Percentiles rank a stretch among this genome's conserved stretches.
Conservation (phyloP, 148 eudicot species). For the Nyssa sinensis region DNA sequence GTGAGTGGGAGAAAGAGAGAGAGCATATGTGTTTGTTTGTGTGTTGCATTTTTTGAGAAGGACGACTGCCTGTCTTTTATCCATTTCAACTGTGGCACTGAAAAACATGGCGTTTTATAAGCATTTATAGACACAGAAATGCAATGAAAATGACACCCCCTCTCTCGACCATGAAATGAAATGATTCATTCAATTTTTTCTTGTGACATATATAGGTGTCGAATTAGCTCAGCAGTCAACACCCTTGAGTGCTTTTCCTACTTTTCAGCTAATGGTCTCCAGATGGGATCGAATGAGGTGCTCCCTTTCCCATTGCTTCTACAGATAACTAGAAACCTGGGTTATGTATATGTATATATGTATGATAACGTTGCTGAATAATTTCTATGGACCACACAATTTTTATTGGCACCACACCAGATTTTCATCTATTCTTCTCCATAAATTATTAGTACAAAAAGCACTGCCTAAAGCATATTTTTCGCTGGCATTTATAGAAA, state of each 20-base stretch:
- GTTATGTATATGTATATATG: too few relatives aligned
- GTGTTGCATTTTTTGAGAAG: constrained; percentile 15
- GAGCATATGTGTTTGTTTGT: constrained; percentile 2
- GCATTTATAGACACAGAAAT: constrained; percentile 12
- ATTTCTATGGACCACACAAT: too few relatives aligned
- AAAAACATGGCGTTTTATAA: constrained; percentile 15
- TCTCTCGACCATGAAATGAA: background rate
- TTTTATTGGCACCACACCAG: too few relatives aligned
- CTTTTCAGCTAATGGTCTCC: too few relatives aligned
- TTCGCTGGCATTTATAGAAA: too few relatives aligned
- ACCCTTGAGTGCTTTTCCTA: background rate
- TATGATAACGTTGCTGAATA: too few relatives aligned
- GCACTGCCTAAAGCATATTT: too few relatives aligned
- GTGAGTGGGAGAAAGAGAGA: constrained; percentile 12
- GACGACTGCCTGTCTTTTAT: constrained; percentile 18
- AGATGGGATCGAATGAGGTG: too few relatives aligned
- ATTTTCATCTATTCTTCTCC: too few relatives aligned
- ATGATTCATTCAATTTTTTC: constrained; percentile 3
- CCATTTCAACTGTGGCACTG: constrained; percentile 28
- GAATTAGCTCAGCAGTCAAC: constrained; percentile 14
- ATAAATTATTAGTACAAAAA: too few relatives aligned
- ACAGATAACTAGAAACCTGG: too few relatives aligned
- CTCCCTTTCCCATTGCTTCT: too few relatives aligned
- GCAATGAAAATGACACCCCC: constrained; percentile 13
- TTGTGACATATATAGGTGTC: background rate